phyloP scores from a whole-genome alignment of 2,329 filamentous ascomycete species.

The Talaromyces sp. region DNA sequence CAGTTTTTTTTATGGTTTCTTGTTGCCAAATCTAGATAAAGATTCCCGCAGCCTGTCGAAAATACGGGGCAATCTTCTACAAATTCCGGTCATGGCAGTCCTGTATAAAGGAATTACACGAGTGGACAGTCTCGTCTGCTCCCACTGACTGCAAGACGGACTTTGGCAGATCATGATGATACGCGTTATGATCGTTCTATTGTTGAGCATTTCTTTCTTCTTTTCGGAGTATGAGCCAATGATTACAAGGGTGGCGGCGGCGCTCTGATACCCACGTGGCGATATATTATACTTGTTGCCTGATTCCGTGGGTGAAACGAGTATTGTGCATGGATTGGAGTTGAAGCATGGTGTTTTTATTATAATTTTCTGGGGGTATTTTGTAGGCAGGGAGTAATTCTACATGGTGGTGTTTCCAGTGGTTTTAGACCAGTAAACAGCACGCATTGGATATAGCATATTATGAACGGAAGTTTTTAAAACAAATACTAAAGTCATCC shows the following conservation, averaged over 20 bases:
- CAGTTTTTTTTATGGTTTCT: neutral
- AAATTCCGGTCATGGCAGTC: neutral
- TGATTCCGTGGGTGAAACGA: neutral
- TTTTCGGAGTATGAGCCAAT: neutral
- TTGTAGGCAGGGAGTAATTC: neutral
- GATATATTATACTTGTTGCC: neutral
- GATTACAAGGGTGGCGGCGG: neutral
- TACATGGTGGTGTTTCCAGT: neutral
- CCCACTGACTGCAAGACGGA: neutral
- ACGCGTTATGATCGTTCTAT: neutral
- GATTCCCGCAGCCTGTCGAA: neutral
- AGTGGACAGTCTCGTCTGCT: neutral
- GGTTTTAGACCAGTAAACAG: neutral
- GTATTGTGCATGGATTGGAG: slow-evolving; percentile 11
- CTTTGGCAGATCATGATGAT: neutral
- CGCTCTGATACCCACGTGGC: slow-evolving; percentile 1
- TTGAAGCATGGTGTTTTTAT: slow-evolving; percentile 4
- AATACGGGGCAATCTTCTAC: neutral
- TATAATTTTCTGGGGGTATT: neutral
- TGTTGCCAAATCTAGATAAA: neutral
- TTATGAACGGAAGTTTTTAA: neutral
- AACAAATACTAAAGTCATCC: neutral
- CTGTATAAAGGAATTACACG: neutral
- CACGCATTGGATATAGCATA: neutral
- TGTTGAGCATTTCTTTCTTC: neutral